Evolutionary conservation across 371 early-diverging fungal species (phyloP).

Genomic region (Lichtheimia corymbifera): DNA sequence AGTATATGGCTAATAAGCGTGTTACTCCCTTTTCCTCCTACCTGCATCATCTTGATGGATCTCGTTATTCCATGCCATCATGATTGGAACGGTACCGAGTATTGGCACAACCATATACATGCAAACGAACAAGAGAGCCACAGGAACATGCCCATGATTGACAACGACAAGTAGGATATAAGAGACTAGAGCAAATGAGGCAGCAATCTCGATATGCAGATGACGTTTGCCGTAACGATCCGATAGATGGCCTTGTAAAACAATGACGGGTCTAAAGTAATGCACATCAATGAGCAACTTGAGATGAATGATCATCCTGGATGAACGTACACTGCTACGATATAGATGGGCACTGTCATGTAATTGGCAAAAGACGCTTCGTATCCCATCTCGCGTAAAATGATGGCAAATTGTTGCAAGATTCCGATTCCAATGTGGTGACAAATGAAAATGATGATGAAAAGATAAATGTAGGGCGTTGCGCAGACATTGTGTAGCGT

Average conservation of each 20-base stretch:
- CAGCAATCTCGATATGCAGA: conserved; percentile 40
- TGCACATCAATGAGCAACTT: too few relatives aligned
- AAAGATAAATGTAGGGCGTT: conserved; percentile 42
- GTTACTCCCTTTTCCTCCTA: too few relatives aligned
- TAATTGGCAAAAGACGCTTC: conserved; percentile 39
- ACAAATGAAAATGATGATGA: conserved; percentile 36
- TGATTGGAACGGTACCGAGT: conserved; percentile 35
- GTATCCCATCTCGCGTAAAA: conserved; percentile 35
- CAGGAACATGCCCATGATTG: conserved; percentile 34
- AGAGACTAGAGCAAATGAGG: conserved; percentile 33
- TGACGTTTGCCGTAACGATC: conserved; percentile 34
- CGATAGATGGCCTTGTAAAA: conserved; percentile 43
- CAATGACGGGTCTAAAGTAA: conserved; percentile 22
- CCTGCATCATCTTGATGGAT: conserved; percentile 26
- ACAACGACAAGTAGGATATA: conserved; percentile 62
- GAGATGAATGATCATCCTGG: background rate
- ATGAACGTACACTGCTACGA: conserved; percentile 25
- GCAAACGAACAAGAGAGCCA: conserved; percentile 29
- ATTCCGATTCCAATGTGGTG: conserved; percentile 52
- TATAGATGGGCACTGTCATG: conserved; percentile 46
- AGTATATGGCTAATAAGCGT: too few relatives aligned
- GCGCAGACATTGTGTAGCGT: conserved; percentile 36
- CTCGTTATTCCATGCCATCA: conserved; percentile 46
- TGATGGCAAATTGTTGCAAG: conserved; percentile 40
- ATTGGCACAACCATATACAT: conserved; percentile 36